Percentiles rank a stretch among this genome's conserved stretches.
These are phyloP conservation scores for Cryomyces antarcticus DNA, from an alignment of 495 filamentous ascomycete genomes.

Conservation along the genomic window DNA sequence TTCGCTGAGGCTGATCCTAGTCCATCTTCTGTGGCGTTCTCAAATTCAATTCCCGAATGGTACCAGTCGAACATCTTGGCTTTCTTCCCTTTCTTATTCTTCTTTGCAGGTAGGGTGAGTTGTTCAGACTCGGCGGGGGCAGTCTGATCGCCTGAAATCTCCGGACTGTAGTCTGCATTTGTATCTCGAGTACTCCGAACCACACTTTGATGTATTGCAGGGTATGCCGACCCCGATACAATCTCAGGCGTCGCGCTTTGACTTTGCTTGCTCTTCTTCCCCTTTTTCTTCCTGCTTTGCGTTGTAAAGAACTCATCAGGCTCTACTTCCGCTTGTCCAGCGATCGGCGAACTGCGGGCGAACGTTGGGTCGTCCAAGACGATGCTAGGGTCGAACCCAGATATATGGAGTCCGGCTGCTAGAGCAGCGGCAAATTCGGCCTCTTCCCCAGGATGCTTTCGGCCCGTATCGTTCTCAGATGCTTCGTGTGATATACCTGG, in stretches of 20 bases:
- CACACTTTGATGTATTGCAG: too few species aligned
- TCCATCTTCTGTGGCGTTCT: too few species aligned
- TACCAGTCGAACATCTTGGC: too few species aligned
- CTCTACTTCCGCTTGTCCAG: not conserved
- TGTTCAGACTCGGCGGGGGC: too few species aligned
- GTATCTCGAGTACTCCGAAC: too few species aligned
- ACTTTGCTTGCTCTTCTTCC: conserved; percentile 9
- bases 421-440: conserved; percentile 4
- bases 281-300: not conserved
- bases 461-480: not conserved
- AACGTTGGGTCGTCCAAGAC: not conserved
- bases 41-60: too few species aligned
- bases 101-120: too few species aligned
- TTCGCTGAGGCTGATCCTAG: too few species aligned
- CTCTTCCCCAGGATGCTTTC: not conserved
- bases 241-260: conserved; percentile 4
- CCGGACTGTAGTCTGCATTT: too few species aligned
- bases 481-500: too few species aligned
- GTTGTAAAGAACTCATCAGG: conserved; percentile 1
- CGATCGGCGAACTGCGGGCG: not conserved
- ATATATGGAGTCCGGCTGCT: conserved; percentile 1
- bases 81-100: too few species aligned
- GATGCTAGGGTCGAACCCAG: conserved; percentile 9
- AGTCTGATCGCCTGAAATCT: too few species aligned
- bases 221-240: not conserved